Conservation (phyloP, 202 grass and related monocot species). For the Schoenoplectus tabernaemontani region DNA sequence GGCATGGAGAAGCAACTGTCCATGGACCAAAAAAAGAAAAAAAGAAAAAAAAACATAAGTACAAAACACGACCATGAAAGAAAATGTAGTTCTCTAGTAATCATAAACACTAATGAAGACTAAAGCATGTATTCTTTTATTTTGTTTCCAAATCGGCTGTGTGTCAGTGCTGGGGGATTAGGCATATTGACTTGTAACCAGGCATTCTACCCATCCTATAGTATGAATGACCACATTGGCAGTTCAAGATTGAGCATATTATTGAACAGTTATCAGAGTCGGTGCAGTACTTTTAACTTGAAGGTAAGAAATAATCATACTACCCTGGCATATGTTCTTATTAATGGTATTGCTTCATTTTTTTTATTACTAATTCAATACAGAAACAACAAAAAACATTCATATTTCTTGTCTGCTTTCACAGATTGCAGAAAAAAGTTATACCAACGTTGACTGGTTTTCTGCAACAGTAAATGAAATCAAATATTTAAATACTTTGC, state of each 20-base stretch:
- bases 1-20: constrained; percentile 81
- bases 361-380: not conserved
- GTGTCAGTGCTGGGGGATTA: not conserved
- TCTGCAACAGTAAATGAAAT: not conserved
- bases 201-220: not conserved
- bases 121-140: not conserved
- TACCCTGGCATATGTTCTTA: not conserved
- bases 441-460: not conserved
- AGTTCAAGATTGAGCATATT: not conserved
- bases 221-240: not conserved
- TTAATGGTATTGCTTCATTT: not conserved
- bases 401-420: not conserved
- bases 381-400: not conserved
- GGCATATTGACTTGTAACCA: not conserved
- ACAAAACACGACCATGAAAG: constrained; percentile 9
- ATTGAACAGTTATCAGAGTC: not conserved
- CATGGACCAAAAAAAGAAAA: too few species aligned
- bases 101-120: not conserved
- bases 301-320: not conserved
- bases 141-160: not conserved
- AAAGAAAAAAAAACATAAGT: constrained; percentile 16
- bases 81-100: not conserved
- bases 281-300: not conserved
- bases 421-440: not conserved
- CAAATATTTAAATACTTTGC: not conserved